Evolutionary conservation across 78 protist genomes (phyloP), one percentile per base, ranked within the genome.

Genomic region (Polysphondylium violaceum): DNA sequence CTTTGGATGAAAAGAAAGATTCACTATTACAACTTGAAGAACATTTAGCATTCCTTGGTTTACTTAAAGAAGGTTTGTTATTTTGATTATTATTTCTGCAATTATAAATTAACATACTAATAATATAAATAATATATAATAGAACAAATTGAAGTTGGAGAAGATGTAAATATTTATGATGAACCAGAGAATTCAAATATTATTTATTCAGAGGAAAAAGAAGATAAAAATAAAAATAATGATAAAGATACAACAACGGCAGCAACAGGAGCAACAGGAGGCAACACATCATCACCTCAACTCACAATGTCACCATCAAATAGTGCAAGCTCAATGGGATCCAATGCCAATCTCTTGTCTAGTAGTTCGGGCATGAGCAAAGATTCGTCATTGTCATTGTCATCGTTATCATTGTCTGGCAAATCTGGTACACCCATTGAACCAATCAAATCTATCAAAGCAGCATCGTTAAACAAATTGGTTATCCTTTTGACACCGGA

Each of bases 141-240:
- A 43, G 29, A 38, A 21, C 31, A 38, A 29, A 55, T 23, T 58
- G 79, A 69, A 55, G 19, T 31, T 3, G 21, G 47, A 0, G 91
- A 83, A 33, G 91, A 83, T 83, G 91, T 69, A 83, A 83, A 83
- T 69, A 83, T 83, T 43, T 83, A 83, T 58, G 91, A 83, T 58
- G 91, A 83, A 69, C 79, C 79, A 38, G 81, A 72, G 3, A 38
- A 65, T 51, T 41, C 91, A 17, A 69, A 69, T 67, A 83, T 83
- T 59, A 44, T 83, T 16, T 83, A 69, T 59, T 58, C 56, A 17
- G 91, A 83, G n/a, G 76, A 78, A 47, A 77, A 77, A 64, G 87
- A 77, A 9, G 60, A 55, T 29, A 40, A 41, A 50, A 53, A 72
- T 43, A 16, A 56, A 67, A 35, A 61, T 25, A 56, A 56, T 25